Conservation (phyloP, 805 yeast species). For the Cyberlindnera xishuangbannaensis region DNA sequence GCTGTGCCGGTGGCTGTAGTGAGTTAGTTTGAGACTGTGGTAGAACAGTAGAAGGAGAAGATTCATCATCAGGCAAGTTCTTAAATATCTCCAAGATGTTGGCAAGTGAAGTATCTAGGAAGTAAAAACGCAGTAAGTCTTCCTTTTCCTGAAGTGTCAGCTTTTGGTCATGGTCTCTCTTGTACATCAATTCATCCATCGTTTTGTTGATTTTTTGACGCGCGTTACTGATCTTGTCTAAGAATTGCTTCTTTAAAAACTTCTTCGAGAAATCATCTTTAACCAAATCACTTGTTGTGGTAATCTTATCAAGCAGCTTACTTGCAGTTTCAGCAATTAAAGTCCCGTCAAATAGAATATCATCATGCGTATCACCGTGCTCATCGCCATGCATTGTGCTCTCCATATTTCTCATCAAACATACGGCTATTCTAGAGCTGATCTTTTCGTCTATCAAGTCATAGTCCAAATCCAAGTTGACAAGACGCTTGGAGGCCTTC, state of each 20-base stretch:
- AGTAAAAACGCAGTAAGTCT: constrained; percentile 58
- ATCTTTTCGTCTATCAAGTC: constrained; percentile 54
- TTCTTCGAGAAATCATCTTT: constrained; percentile 32
- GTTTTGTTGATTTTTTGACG: constrained; percentile 40
- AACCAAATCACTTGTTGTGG: constrained; percentile 16
- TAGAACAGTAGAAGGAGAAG: constrained; percentile 5
- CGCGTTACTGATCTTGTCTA: constrained; percentile 36
- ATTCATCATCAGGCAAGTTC: constrained; percentile 14
- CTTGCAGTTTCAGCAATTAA: constrained; percentile 71
- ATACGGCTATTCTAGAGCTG: constrained; percentile 68
- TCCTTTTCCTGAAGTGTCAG: constrained; percentile 67
- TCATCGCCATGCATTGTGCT: constrained; percentile 31
- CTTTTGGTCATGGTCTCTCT: constrained; percentile 40
- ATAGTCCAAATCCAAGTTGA: constrained; percentile 63
- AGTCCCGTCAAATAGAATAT: constrained; percentile 70
- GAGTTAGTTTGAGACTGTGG: too few species aligned
- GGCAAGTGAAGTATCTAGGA: constrained; percentile 63
- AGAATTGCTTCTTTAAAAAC: constrained; percentile 33
- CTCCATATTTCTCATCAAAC: constrained; percentile 81
- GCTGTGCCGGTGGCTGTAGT: constrained; percentile 28
- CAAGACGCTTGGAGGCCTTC: constrained; percentile 57
- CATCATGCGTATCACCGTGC: constrained; percentile 40
- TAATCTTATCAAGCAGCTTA: constrained; percentile 43
- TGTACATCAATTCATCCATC: constrained; percentile 50
- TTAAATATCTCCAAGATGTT: constrained; percentile 39